Evolutionary conservation across 352 stramenopile genomes (phyloP).

Genomic region (Globisporangium yorkense): DNA sequence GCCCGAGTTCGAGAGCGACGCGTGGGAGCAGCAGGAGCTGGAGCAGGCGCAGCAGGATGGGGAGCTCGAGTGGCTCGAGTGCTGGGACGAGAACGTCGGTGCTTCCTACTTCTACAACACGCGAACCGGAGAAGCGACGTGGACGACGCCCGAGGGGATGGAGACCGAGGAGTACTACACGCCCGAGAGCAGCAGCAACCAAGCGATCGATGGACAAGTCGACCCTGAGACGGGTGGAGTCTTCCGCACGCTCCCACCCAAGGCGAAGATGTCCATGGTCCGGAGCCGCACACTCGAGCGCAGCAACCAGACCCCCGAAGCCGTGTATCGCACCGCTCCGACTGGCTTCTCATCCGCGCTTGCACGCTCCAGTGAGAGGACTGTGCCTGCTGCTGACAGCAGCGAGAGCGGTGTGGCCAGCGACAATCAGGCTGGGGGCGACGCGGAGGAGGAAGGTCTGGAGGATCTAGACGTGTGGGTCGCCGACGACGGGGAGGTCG

Average conservation of each 20-base stretch:
- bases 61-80: conserved; percentile 55
- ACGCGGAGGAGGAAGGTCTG: neutral
- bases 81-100: conserved; percentile 64
- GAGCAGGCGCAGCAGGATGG: conserved; percentile 7
- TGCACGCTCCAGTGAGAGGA: neutral
- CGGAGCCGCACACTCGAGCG: neutral
- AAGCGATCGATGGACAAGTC: neutral
- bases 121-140: conserved; percentile 61
- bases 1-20: neutral
- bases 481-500: conserved; percentile 22
- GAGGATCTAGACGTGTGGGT: conserved; percentile 14
- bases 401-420: neutral
- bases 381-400: no score
- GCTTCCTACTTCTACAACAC: conserved; percentile 69
- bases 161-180: neutral
- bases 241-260: conserved; percentile 15
- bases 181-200: conserved; percentile 6
- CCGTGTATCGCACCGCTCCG: conserved; percentile 12
- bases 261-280: conserved; percentile 5
- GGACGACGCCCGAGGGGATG: conserved; percentile 35
- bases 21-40: neutral
- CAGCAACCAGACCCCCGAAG: conserved; percentile 4
- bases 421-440: neutral
- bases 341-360: neutral
- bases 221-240: neutral